Percentiles rank a stretch among this genome's conserved stretches.
Conservation (phyloP, 208 protist species). For the Trypanosoma lewisi region DNA sequence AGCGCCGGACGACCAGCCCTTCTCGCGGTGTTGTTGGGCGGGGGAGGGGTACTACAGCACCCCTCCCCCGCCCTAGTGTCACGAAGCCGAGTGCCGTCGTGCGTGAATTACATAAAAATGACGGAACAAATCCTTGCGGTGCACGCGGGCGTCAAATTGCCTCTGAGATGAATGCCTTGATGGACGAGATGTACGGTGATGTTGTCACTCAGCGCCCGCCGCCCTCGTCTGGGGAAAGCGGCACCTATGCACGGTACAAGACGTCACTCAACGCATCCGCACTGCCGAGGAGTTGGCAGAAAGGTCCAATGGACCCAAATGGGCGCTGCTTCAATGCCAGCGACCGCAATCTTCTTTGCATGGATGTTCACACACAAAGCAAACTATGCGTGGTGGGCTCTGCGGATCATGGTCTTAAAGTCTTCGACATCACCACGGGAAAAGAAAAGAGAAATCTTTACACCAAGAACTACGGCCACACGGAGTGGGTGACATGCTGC, state of each 20-base stretch:
- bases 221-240: not conserved
- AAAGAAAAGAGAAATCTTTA: slow-evolving; percentile 66
- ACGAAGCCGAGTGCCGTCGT: slow-evolving; percentile 25
- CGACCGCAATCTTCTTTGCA: slow-evolving; percentile 84
- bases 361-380: slow-evolving; percentile 54
- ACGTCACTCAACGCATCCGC: slow-evolving; percentile 13
- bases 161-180: slow-evolving; percentile 50
- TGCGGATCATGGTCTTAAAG: slow-evolving; percentile 83
- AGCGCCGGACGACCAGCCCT: slow-evolving; percentile 16
- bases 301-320: slow-evolving; percentile 43
- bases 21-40: slow-evolving; percentile 4
- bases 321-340: slow-evolving; percentile 72
- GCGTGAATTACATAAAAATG: slow-evolving; percentile 34
- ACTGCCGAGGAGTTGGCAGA: slow-evolving; percentile 34
- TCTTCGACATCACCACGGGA: slow-evolving; percentile 67
- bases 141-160: slow-evolving; percentile 44
- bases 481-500: slow-evolving; percentile 88
- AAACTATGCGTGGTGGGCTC: slow-evolving; percentile 71
- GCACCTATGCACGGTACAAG: slow-evolving; percentile 23
- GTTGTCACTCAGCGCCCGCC: slow-evolving; percentile 23
- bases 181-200: slow-evolving; percentile 58
- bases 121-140: slow-evolving; percentile 30
- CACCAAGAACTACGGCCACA: slow-evolving; percentile 76
- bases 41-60: slow-evolving; percentile 1
- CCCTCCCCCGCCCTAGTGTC: slow-evolving; percentile 16